These are phyloP conservation scores for Colletotrichum filicis DNA, from an alignment of 2,329 filamentous ascomycete genomes.

Conservation along the genomic window DNA sequence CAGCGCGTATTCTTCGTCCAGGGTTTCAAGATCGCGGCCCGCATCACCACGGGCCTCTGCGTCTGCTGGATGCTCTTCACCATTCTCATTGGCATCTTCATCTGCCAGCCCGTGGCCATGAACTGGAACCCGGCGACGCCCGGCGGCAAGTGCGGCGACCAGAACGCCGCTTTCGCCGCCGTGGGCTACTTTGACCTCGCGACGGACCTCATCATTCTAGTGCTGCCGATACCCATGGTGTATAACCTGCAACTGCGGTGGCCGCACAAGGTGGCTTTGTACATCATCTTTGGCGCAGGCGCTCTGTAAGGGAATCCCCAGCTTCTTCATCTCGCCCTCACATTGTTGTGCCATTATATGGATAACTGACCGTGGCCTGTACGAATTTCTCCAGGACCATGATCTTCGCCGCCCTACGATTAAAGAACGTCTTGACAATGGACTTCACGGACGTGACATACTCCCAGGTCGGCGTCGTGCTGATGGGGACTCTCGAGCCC, in stretches of 20 bases:
- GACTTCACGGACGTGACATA: constrained; percentile 40
- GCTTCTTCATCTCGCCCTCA: not conserved
- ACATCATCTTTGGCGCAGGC: constrained; percentile 44
- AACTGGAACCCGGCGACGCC: constrained; percentile 47
- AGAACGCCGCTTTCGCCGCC: constrained; percentile 41
- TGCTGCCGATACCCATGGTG: constrained; percentile 46
- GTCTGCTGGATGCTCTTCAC: constrained; percentile 11
- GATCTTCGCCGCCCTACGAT: constrained; percentile 44
- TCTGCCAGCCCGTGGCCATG: constrained; percentile 47
- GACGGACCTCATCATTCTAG: constrained; percentile 43
- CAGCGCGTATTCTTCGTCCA: constrained; percentile 9
- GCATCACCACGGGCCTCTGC: constrained; percentile 4
- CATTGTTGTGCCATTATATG: not conserved
- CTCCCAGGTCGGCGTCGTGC: constrained; percentile 33
- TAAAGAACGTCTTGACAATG: constrained; percentile 35
- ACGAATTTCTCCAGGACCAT: not conserved
- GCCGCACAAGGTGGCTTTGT: constrained; percentile 43
- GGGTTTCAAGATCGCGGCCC: not conserved
- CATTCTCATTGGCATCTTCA: constrained; percentile 36
- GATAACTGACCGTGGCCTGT: not conserved
- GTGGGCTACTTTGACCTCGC: constrained; percentile 45
- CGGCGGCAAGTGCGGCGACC: constrained; percentile 47
- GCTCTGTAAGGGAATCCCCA: constrained; percentile 41
- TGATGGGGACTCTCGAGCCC: constrained; percentile 35
- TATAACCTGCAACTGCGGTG: constrained; percentile 41